Percentiles rank a stretch among this genome's conserved stretches.
These are phyloP conservation scores for Tolypocladium nubicola DNA, from an alignment of 2,329 filamentous ascomycete species.

Conservation along the genomic window DNA sequence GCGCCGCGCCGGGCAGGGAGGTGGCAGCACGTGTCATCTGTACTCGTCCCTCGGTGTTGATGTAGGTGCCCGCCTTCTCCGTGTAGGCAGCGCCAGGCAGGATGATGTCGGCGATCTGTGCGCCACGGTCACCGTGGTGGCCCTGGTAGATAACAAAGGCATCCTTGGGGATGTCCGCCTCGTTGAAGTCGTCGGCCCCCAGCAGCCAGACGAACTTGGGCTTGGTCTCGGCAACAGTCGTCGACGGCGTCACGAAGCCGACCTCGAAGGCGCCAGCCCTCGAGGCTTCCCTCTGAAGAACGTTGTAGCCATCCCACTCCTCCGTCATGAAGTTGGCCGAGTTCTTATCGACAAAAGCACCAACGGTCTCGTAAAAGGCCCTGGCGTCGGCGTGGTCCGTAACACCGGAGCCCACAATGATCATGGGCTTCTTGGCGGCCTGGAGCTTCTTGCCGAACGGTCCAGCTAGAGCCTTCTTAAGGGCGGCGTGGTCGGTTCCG, in stretches of 20 bases:
- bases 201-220: slow-evolving; percentile 97
- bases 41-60: slow-evolving; percentile 95
- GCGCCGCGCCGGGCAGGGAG: slow-evolving; percentile 75
- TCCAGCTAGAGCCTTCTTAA: slow-evolving; percentile 79
- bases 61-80: slow-evolving; percentile 89
- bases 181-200: slow-evolving; percentile 82
- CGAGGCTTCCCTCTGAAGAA: slow-evolving; percentile 88
- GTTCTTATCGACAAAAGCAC: slow-evolving; percentile 87
- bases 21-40: slow-evolving; percentile 90
- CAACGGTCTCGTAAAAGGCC: slow-evolving; percentile 85
- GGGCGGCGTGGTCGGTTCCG: slow-evolving; percentile 63
- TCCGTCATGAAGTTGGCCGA: slow-evolving; percentile 74
- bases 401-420: slow-evolving; percentile 85
- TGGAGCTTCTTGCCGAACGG: slow-evolving; percentile 89
- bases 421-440: slow-evolving; percentile 85
- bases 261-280: slow-evolving; percentile 91
- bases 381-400: slow-evolving; percentile 87
- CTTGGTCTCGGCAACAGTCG: slow-evolving; percentile 69
- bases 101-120: slow-evolving; percentile 85
- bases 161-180: slow-evolving; percentile 83
- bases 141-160: slow-evolving; percentile 97
- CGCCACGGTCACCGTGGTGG: slow-evolving; percentile 90
- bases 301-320: slow-evolving; percentile 97
- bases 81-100: slow-evolving; percentile 94
- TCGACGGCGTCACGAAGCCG: slow-evolving; percentile 81